Conservation (phyloP, 139 green algal genomes). For the Pleodorina starrii region DNA sequence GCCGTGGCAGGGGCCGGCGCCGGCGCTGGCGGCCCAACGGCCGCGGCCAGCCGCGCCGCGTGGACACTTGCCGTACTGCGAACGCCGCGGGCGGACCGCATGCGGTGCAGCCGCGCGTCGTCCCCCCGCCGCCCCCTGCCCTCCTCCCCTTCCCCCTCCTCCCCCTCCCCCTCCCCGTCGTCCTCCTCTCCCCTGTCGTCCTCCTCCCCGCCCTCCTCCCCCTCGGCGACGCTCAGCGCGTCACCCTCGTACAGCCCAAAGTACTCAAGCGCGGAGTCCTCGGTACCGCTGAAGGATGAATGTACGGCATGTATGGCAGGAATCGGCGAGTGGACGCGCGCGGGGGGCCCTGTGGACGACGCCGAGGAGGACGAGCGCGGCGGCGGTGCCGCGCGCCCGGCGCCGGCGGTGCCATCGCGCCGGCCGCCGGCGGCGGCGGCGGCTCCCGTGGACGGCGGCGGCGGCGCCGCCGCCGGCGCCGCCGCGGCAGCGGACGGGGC, state of each 20-base stretch:
- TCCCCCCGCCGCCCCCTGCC: background rate
- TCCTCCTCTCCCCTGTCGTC: background rate
- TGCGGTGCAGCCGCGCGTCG: background rate
- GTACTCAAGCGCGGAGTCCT: conserved; percentile 23
- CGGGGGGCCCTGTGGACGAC: background rate
- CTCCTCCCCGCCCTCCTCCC: background rate
- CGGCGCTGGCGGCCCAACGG: background rate
- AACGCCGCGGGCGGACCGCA: background rate
- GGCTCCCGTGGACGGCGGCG: background rate
- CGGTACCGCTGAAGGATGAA: background rate
- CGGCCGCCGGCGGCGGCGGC: background rate
- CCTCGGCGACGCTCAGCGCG: background rate
- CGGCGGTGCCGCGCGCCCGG: background rate
- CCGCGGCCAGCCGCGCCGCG: background rate
- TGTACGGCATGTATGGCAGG: background rate
- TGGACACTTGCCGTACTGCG: background rate
- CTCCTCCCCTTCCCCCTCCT: background rate
- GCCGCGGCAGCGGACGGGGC: too few species aligned
- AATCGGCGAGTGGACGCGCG: background rate
- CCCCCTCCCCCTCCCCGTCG: background rate
- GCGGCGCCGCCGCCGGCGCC: background rate
- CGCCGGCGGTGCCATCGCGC: background rate
- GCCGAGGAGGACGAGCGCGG: background rate
- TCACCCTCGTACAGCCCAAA: conserved; percentile 34
- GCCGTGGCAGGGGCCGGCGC: background rate